These are phyloP conservation scores for Nowakowskiella sp. DNA, from an alignment of 192 early-diverging fungal species.

Conservation along the genomic window DNA sequence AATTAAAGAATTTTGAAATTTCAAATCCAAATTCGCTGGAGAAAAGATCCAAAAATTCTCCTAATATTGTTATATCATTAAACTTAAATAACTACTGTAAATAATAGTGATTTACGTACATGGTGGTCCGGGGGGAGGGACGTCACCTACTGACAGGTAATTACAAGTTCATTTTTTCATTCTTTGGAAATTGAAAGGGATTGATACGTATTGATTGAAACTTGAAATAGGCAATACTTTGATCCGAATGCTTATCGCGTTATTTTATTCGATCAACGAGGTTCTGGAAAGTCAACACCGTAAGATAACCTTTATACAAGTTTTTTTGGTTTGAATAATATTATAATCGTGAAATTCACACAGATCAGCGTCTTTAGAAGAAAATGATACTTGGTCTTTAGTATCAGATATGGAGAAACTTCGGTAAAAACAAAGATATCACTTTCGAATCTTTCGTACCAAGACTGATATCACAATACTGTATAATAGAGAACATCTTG, in stretches of 20 bases:
- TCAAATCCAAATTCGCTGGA: conserved; percentile 1
- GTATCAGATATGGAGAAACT: conserved; percentile 59
- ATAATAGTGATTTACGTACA: conserved; percentile 39
- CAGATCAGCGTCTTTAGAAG: conserved; percentile 47
- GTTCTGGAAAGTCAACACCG: conserved; percentile 57
- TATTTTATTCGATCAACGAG: conserved; percentile 61
- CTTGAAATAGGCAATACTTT: conserved; percentile 32
- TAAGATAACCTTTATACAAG: neutral
- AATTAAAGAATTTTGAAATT: neutral
- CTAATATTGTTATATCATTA: conserved; percentile 33
- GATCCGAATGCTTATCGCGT: conserved; percentile 55
- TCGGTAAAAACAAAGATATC: too few species aligned
- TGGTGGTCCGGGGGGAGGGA: conserved; percentile 62
- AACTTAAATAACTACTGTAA: too few species aligned
- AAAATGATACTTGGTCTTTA: conserved; percentile 61
- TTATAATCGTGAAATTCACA: neutral
- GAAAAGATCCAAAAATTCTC: conserved; percentile 12
- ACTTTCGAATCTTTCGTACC: neutral
- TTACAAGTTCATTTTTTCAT: neutral
- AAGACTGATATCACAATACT: neutral
- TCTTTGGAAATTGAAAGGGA: too few species aligned
- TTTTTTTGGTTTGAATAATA: neutral
- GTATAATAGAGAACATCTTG: conserved; percentile 30
- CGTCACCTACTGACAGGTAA: conserved; percentile 32
- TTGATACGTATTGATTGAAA: neutral